Base-by-base conservation (phyloP, 768 basidiomycete genomes). In the Neoboletus brunneissimus region DNA sequence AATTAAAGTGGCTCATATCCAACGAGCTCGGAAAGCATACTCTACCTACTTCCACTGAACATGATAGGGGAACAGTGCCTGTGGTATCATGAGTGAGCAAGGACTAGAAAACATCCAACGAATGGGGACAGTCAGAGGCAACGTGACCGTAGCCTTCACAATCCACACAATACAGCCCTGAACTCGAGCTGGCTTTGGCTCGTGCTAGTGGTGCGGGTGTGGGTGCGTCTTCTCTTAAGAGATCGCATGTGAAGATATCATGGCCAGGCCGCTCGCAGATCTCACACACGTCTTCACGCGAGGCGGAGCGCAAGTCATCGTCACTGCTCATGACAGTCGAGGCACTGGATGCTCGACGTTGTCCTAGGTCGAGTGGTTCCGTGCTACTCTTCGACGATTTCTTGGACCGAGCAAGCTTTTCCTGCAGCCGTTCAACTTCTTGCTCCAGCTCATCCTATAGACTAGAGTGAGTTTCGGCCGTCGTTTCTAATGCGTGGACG, bases 221-320 rank as follows among this genome's bases (percentile, higher is more conserved):
- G 11, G 75, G 64, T 25, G 67, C 64, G 37, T 83, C 85, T 32
- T 82, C 84, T 64, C 83, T 84, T 56, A 92, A 77, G 48, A 91
- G 79, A 56, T 86, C 84, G 68, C 93, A 94, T 38, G 81, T 86
- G 71, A 93, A 91, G 47, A 94, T 87, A 64, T 94, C 91, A 66
- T 95, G 93, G 2, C 89, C 91, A 0, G 84, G 84, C 60, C 82
- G 79, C 69, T 92, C 91, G 73, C 92, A 94, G 44, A 94, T 88
- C 69, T 95, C 93, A 73, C 93, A 95, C 5, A 87, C 78, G 32
- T 77, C 75, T 54, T 77, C 75, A n/a, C 49, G 64, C n/a, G 57
- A 47, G 44, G 56, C 31, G 37, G 66, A 64, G 35, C 57, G 59
- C 25, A 63, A 56, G 22, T 68, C 62, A 11, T 67, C 62, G 38